Evolutionary conservation across 768 basidiomycete species (phyloP), one percentile per base, ranked within the genome.

Genomic region (Xerocomellus amylosporus): DNA sequence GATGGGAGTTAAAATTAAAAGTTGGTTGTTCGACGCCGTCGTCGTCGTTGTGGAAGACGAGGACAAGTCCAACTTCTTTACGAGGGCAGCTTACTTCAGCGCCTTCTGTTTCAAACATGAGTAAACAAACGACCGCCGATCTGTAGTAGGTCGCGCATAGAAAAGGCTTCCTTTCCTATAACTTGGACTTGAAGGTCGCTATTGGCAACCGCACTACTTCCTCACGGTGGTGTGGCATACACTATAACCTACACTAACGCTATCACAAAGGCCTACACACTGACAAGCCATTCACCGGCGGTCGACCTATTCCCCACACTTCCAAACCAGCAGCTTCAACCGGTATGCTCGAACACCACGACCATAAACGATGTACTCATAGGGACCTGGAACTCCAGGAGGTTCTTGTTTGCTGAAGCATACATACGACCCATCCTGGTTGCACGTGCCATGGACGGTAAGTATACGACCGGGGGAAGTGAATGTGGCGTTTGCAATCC

Each of bases 71-170:
- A 10, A 43, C 15, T 31, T 5, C 12, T n/a, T 9, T 14, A 26
- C 4, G 22, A 14, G 28, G 2, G 2, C 8, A 1, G 49, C 59
- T 64, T 54, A 64, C 26, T n/a, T 59, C 63, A 55, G 51, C 53
- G 6, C 49, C 60, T 46, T 60, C 37, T 5, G 33, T 54, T 60
- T 58, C 56, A 65, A 65, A 65, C 53, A 62, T 2, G 26, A 28
- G 33, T 33, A 66, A 65, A 63, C 46, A 65, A 53, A 43, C 24
- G 24, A 24, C n/a, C n/a, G n/a, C n/a, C n/a, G n/a, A n/a, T n/a
- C n/a, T n/a, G n/a, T n/a, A n/a, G n/a, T n/a, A n/a, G n/a, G n/a
- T n/a, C n/a, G n/a, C n/a, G n/a, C n/a, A n/a, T n/a, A n/a, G n/a
- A n/a, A n/a, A n/a, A n/a, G n/a, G n/a, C n/a, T n/a, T n/a, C n/a